Percentiles rank a stretch among this genome's conserved stretches.
Evolutionary conservation across 345 rosid species (phyloP).

Genomic region (Brassica incana): DNA sequence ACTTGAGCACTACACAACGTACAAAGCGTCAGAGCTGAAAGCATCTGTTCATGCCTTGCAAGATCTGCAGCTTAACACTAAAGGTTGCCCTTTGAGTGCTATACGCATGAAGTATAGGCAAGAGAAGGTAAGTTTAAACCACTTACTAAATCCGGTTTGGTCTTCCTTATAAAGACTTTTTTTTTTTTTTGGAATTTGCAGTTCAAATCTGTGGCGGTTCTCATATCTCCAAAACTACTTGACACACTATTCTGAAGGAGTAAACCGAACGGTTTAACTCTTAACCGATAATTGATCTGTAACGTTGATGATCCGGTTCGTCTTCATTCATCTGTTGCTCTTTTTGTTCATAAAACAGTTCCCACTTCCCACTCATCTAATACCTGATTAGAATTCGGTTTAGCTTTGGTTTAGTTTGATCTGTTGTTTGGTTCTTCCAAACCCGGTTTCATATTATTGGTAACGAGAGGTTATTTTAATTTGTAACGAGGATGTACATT

Average conservation of each 20-base stretch:
- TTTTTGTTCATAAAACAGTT: constrained; percentile 37
- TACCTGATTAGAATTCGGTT: constrained; percentile 37
- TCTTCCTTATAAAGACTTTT: too few species aligned
- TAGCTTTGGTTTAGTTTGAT: constrained; percentile 29
- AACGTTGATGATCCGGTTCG: constrained; percentile 16
- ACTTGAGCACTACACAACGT: constrained; percentile 71
- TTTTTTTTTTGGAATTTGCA: constrained; percentile 40
- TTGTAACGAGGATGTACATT: constrained; percentile 39
- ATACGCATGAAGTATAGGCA: constrained; percentile 74
- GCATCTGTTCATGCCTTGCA: constrained; percentile 57
- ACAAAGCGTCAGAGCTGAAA: constrained; percentile 70
- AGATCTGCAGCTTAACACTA: constrained; percentile 67
- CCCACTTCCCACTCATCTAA: constrained; percentile 28
- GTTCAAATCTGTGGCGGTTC: constrained; percentile 76
- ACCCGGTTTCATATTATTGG: constrained; percentile 8
- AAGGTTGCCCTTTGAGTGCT: constrained; percentile 65
- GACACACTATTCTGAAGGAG: constrained; percentile 62
- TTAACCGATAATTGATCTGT: constrained; percentile 38
- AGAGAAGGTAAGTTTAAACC: constrained; percentile 53
- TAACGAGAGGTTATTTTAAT: constrained; percentile 18
- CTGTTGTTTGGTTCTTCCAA: constrained; percentile 41
- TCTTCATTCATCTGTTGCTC: constrained; percentile 27
- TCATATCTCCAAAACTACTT: constrained; percentile 63
- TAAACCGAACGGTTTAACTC: constrained; percentile 28
- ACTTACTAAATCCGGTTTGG: background rate